Base-by-base conservation (phyloP, 805 yeast genomes). In the Candida khao-thaluensis region DNA sequence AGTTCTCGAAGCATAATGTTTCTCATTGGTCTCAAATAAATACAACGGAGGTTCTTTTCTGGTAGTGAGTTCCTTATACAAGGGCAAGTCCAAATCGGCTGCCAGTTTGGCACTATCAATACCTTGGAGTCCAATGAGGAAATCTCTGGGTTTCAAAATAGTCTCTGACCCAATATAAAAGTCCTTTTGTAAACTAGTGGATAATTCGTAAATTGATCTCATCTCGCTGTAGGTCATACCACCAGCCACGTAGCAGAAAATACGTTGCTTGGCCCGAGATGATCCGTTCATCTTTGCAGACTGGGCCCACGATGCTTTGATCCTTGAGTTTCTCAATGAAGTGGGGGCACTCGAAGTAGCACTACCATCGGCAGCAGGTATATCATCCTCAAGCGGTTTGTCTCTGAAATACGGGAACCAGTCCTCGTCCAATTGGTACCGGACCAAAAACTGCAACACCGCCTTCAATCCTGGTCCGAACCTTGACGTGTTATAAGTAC, bases 141-240 rank as follows among this genome's bases (percentile, higher is more conserved):
- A 69, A 44, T 67, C 73, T 12, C 72, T 52, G 4, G 87, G 85
- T 7, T 79, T 77, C 44, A 86, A 62, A 2, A 87, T 60, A 38
- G 82, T 79, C 56, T 85, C 95, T 10, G 90, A 79, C 0, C 98
- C 98, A 42, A 91, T 64, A 44, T 82, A 77, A 12, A 93, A 74
- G 44, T 88, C 95, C 54, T 79, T 82, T 52, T 83, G 77, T 41
- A 77, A 69, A 31, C 72, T 59, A 12, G 66, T 60, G 7, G 87
- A 75, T 33, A 88, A 69, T 46, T 86, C 91, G 50, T 85, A 82
- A 3, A 82, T 80, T 9, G 86, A 74, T 45, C 91, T 75, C 20
- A 84, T 65, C 59, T 93, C 99, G 2, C 90, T 76, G 48, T 82
- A 77, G 0, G 98, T 87, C 15, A 85, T 62, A 7, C 98, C 99